These are phyloP conservation scores for Crithidia bombi DNA, from an alignment of 208 protist species.

Conservation along the genomic window DNA sequence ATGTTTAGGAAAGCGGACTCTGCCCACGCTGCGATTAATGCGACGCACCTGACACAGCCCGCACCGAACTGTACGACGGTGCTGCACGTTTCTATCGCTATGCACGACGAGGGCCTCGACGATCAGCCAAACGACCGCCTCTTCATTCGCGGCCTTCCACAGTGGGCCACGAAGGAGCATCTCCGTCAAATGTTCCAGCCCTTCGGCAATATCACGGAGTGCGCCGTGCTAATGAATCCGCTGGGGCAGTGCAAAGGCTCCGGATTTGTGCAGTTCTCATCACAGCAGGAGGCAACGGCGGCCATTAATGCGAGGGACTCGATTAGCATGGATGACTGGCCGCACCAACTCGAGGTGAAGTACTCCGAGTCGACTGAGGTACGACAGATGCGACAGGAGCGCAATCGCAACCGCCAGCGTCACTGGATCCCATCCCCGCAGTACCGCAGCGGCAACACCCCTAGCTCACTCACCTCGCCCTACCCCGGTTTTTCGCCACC, in stretches of 20 bases:
- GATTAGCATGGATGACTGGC: conserved; percentile 80
- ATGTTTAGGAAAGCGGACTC: conserved; percentile 85
- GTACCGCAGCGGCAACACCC: conserved; percentile 48
- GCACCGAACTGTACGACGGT: conserved; percentile 53
- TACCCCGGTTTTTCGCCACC: conserved; percentile 36
- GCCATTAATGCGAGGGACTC: conserved; percentile 57
- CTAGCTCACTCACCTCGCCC: conserved; percentile 32
- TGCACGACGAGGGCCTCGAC: conserved; percentile 92
- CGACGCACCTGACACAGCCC: conserved; percentile 76
- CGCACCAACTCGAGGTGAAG: conserved; percentile 78
- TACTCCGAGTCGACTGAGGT: conserved; percentile 86
- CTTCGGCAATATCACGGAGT: conserved; percentile 73
- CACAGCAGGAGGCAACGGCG: conserved; percentile 65
- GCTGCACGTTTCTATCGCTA: conserved; percentile 87
- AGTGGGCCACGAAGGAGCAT: conserved; percentile 90
- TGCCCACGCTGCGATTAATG: conserved; percentile 88
- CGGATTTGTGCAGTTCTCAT: conserved; percentile 88
- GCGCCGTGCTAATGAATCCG: conserved; percentile 85
- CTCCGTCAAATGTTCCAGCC: conserved; percentile 64
- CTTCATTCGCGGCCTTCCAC: conserved; percentile 86
- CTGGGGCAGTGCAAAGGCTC: conserved; percentile 92
- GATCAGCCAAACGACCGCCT: conserved; percentile 86
- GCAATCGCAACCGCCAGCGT: conserved; percentile 83
- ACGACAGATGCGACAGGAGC: conserved; percentile 85
- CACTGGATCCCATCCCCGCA: conserved; percentile 76